Evolutionary conservation across 768 basidiomycete genomes (phyloP), one percentile per base, ranked within the genome.

Genomic region (Mycena amicta): DNA sequence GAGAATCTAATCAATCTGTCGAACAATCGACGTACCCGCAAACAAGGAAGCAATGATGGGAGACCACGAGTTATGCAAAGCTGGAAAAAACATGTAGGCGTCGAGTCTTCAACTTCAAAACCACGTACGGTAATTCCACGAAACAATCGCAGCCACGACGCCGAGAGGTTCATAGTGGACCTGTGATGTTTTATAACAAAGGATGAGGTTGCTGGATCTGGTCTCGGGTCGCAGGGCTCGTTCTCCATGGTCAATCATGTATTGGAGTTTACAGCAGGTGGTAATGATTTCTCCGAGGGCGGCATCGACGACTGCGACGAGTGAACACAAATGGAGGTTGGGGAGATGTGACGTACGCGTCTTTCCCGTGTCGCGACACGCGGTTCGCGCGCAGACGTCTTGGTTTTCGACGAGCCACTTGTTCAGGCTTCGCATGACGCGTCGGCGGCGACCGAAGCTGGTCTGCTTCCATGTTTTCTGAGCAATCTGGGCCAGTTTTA

Each of bases 331-430:
- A 31, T 28, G 8, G 39, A 27, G 11, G 3, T 55, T 41, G 46
- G 22, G 5, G 3, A 18, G 39, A 39, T 5, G 16, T 33, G 28
- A 82, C 90, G 72, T 66, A 92, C 92, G 75, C 26, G 95, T 98
- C 81, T 98, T 99, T 40, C 96, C 96, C 0, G 93, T 93, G 72
- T 99, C 96, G 29, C 96, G 80, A 69, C 92, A 93, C 23, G 93
- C 93, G 26, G 96, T 90, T 40, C 88, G 80, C 29, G 93, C 93
- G 61, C 94, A 92, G 23, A 77, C 74, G 53, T 94, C 90, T 75
- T 95, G 91, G 67, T 98, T 95, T 62, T 90, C 87, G 30, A 98
- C 87, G 4, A 96, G 79, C 96, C 96, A 99, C 63, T 90, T 91
- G 68, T 94, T 79, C 60, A 99, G 70, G 67, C 92, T 95, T 50